Evolutionary conservation across 495 filamentous ascomycete species (phyloP).

Genomic region (Tuber calosporum): DNA sequence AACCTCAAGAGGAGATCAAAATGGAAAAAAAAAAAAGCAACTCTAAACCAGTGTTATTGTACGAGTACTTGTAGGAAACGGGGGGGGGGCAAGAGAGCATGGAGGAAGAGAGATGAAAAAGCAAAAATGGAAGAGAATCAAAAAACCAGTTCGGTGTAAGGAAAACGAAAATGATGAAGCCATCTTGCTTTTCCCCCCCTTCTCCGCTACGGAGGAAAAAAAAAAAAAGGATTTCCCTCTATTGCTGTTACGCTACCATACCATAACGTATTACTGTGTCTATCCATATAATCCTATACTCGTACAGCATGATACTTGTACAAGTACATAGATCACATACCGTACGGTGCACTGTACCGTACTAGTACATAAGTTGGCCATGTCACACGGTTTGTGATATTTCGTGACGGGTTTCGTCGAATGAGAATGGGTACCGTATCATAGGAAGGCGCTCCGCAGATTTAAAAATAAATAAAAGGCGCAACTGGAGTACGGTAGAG

Average conservation of each 20-base stretch:
- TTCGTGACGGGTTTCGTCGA: background rate
- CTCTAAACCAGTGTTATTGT: background rate
- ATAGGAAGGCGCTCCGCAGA: background rate
- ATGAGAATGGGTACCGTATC: constrained; percentile 1
- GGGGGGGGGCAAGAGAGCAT: background rate
- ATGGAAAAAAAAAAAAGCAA: background rate
- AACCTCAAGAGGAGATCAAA: background rate
- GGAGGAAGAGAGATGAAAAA: background rate
- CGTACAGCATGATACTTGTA: no score
- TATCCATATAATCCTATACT: background rate
- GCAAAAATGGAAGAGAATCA: background rate
- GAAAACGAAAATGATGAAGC: background rate
- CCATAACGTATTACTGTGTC: background rate
- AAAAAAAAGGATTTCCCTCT: no score
- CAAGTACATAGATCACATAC: background rate
- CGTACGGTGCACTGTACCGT: no score
- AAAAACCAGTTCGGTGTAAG: background rate
- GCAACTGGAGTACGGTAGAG: background rate
- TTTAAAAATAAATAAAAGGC: no score
- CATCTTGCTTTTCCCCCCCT: background rate
- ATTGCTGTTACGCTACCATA: background rate
- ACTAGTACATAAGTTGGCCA: background rate
- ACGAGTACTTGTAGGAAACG: no score
- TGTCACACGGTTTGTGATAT: background rate
- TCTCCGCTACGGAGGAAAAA: background rate